phyloP scores from a whole-genome alignment of 176 grass and related monocot species.

The Microstegium vimineum region DNA sequence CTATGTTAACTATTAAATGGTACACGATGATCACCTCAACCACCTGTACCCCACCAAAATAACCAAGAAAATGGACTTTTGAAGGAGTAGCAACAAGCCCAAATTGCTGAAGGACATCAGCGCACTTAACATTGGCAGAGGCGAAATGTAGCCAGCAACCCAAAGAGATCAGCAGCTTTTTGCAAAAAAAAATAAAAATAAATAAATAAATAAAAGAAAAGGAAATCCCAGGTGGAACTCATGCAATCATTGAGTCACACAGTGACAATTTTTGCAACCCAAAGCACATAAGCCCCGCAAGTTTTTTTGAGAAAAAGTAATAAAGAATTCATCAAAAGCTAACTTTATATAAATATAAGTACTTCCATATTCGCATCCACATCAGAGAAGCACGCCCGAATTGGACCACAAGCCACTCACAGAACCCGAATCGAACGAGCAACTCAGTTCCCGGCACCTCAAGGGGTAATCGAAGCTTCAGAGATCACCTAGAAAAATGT shows the following conservation, averaged over 20 bases:
- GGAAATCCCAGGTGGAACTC: background rate
- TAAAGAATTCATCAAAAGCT: background rate
- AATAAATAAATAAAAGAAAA: too few species aligned
- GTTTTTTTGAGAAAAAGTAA: background rate
- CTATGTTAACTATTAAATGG: background rate
- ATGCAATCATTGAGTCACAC: background rate
- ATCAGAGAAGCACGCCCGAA: background rate
- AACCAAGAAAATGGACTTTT: background rate
- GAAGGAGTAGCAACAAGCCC: background rate
- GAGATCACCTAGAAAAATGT: background rate
- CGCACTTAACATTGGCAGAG: background rate
- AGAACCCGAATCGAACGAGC: background rate
- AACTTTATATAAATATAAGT: background rate
- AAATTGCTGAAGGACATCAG: background rate
- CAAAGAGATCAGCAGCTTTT: background rate
- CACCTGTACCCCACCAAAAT: background rate
- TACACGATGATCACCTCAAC: background rate
- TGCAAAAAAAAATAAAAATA: too few species aligned
- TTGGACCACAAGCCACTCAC: background rate
- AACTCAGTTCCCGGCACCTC: background rate
- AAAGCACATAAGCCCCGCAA: background rate
- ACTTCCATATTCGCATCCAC: background rate
- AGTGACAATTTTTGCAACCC: background rate
- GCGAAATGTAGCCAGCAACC: background rate
- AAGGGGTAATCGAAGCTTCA: background rate